Evolutionary conservation across 2,329 filamentous ascomycete species (phyloP).

Genomic region (Fusarium pseudograminearum): DNA sequence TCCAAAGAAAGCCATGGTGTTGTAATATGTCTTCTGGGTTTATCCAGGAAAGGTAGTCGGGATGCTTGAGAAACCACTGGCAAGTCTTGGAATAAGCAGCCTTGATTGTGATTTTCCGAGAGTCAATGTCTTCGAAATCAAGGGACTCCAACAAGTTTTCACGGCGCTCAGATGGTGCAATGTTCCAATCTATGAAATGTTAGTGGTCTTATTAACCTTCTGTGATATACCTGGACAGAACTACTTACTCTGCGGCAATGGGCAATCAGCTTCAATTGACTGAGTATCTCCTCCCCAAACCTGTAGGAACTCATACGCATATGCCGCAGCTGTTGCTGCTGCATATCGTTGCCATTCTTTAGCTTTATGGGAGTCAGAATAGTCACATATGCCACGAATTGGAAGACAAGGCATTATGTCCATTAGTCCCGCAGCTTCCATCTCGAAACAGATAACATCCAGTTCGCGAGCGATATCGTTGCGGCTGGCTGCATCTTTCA

Average conservation of each 20-base stretch:
- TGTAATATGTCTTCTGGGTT: neutral
- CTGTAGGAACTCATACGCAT: conserved; percentile 9
- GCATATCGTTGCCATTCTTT: conserved; percentile 6
- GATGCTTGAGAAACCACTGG: conserved; percentile 25
- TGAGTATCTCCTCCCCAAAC: rapidly evolving
- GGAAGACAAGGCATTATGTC: conserved; percentile 51
- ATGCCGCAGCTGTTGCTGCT: neutral
- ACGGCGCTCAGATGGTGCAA: neutral
- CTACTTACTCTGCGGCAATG: neutral
- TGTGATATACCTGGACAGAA: neutral
- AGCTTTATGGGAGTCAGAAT: conserved; percentile 40
- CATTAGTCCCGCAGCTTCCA: conserved; percentile 50
- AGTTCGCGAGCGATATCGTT: conserved; percentile 46
- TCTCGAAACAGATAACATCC: conserved; percentile 47
- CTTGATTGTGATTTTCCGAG: conserved; percentile 54
- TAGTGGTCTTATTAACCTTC: no score
- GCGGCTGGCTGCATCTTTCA: conserved; percentile 51
- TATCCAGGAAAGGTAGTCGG: conserved; percentile 27
- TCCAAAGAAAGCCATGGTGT: conserved; percentile 58
- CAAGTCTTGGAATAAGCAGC: conserved; percentile 48
- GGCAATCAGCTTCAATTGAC: neutral
- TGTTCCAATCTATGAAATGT: rapidly evolving
- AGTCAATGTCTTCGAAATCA: conserved; percentile 54
- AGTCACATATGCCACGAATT: conserved; percentile 57
- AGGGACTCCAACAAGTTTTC: conserved; percentile 48